These are phyloP conservation scores for Suillus plorans DNA, from an alignment of 768 basidiomycete species.

Conservation along the genomic window DNA sequence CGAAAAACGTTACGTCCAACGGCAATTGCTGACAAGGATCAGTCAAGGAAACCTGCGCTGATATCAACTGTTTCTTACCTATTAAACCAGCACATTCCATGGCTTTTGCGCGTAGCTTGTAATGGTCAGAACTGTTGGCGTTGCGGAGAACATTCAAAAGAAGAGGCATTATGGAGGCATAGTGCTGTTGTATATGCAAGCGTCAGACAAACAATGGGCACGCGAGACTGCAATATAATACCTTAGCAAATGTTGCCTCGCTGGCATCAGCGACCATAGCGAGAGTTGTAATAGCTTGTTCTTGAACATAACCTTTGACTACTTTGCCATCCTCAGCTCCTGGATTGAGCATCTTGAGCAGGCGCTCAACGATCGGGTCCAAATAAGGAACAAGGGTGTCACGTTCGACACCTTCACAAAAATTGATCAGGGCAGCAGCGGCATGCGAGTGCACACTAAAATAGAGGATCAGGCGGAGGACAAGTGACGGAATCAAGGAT, in stretches of 20 bases:
- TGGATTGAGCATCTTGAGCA: conserved; percentile 59
- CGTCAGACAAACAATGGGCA: conserved; percentile 1
- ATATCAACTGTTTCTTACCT: conserved; percentile 40
- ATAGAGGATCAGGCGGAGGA: conserved; percentile 2
- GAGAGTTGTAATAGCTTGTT: conserved; percentile 84
- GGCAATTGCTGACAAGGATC: conserved; percentile 61
- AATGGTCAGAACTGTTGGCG: conserved; percentile 64
- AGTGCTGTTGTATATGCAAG: conserved; percentile 49
- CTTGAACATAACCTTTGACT: conserved; percentile 68
- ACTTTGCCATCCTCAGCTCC: conserved; percentile 40
- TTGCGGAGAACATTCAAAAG: conserved; percentile 73
- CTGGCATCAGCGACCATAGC: conserved; percentile 90
- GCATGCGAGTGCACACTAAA: conserved; percentile 83
- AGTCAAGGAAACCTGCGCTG: not conserved
- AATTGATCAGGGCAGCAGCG: conserved; percentile 86
- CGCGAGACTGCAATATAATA: conserved; percentile 22
- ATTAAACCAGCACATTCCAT: conserved; percentile 92
- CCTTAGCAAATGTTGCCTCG: conserved; percentile 75
- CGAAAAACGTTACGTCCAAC: conserved; percentile 81
- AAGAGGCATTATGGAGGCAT: conserved; percentile 77
- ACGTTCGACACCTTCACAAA: conserved; percentile 82
- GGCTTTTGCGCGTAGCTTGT: conserved; percentile 72
- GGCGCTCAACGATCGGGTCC: conserved; percentile 72
- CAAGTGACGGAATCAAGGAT: not conserved
- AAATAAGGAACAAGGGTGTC: conserved; percentile 75